phyloP scores from a whole-genome alignment of 108 stramenopile species.

The Skeletonema potamos region DNA sequence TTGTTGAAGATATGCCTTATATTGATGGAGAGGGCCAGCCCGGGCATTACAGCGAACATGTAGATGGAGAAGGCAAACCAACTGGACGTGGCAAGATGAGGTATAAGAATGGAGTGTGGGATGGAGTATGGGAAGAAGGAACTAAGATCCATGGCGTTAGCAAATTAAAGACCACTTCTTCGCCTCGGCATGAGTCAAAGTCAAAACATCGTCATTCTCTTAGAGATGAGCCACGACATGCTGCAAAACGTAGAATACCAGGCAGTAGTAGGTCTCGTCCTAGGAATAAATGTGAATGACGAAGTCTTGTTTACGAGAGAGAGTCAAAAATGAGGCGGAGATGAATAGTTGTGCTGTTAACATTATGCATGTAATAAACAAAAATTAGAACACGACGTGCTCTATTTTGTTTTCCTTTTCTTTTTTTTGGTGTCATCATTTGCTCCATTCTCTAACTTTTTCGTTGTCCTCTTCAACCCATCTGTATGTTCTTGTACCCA shows the following conservation, averaged over 20 bases:
- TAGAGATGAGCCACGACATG: neutral
- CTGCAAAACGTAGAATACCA: neutral
- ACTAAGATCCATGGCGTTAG: constrained; percentile 24
- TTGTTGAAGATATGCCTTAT: constrained; percentile 15
- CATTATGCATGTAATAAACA: neutral
- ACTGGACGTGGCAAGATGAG: constrained; percentile 32
- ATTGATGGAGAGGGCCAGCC: constrained; percentile 15
- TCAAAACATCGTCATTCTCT: neutral
- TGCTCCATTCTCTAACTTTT: constrained; percentile 11
- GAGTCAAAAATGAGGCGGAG: neutral
- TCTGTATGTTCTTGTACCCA: constrained; percentile 67
- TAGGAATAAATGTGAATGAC: neutral
- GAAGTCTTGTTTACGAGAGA: neutral
- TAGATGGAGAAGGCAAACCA: constrained; percentile 22
- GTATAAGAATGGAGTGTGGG: constrained; percentile 18
- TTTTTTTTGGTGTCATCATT: neutral
- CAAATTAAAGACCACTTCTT: neutral
- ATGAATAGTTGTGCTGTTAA: constrained; percentile 1
- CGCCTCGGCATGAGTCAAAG: neutral
- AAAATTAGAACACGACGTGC: neutral
- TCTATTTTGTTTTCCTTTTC: neutral
- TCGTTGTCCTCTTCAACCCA: neutral
- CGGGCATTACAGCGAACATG: constrained; percentile 27
- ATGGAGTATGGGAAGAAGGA: constrained; percentile 35
- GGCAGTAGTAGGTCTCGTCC: neutral